Evolutionary conservation across 179 eudicot genomes (phyloP), one percentile per base, ranked within the genome.

Genomic region (Beta lomatogona): DNA sequence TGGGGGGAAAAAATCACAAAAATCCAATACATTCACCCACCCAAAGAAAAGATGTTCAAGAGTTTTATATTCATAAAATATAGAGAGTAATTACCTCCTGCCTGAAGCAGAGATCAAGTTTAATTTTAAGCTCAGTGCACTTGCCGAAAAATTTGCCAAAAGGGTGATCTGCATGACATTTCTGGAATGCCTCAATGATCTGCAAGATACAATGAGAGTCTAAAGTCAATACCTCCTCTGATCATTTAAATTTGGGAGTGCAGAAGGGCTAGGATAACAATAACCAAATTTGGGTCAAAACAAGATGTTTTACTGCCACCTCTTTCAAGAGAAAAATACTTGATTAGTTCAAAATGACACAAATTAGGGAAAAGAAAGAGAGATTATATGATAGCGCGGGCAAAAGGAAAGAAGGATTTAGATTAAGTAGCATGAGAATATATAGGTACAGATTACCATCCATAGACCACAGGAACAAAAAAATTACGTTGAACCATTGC

Each of bases 101-200:
- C 76, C 97, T 89, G 82, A 95, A 95, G 83, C 98, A 95, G 21
- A 88, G 88, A 65, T 95, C 98, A 68, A 95, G 97, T 89, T 92
- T 92, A 63, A 95, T 83, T 88, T 95, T 95, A 21, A 95, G 92
- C 78, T 90, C 91, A 22, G 98, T 95, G 92, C 98, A 95, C 72
- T 89, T 81, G 59, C 97, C 97, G 63, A 93, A 91, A 82, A 93
- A 95, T 84, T 92, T 95, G 80, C 87, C 91, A 65, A 86, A 12
- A 13, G 97, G 97, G 83, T 95, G 97, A 57, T 93, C 97, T 16
- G 80, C 21, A 79, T 95, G 98, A 86, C 98, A 95, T 82, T 91
- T 95, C 74, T 94, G 97, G 85, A 95, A 95, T 80, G 86, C 84
- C 83, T 95, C 97, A 77, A 95, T 93, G 53, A 95, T 89, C 98